Conservation (phyloP, 139 green algal species). For the Marvania coccoides region DNA sequence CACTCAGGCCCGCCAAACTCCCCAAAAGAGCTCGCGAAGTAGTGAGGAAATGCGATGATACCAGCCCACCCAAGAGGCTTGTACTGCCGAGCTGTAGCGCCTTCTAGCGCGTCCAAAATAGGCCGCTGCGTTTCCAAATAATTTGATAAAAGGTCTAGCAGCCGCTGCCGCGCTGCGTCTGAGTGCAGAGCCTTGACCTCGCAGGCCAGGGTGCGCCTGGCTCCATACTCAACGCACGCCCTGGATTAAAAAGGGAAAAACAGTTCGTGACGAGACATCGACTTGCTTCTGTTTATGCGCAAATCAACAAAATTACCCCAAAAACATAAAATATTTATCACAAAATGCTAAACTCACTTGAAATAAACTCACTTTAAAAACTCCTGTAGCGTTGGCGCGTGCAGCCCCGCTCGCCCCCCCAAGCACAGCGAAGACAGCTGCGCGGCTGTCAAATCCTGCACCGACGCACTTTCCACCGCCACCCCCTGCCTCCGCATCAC, state of each 20-base stretch:
- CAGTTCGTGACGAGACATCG: neutral
- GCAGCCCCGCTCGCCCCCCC: constrained; percentile 16
- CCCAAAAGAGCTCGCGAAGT: constrained; percentile 29
- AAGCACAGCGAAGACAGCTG: constrained; percentile 29
- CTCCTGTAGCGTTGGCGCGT: constrained; percentile 23
- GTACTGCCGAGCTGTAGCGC: neutral
- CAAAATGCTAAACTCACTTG: neutral
- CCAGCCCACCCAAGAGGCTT: constrained; percentile 16
- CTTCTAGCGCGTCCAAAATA: neutral
- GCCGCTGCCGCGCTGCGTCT: neutral
- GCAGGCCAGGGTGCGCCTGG: constrained; percentile 1
- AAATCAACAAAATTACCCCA: neutral
- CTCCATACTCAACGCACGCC: constrained; percentile 1
- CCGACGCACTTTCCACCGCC: neutral
- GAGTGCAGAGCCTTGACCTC: constrained; percentile 11
- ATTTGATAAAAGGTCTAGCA: constrained; percentile 7
- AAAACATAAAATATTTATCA: neutral
- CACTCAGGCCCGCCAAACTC: constrained; percentile 21
- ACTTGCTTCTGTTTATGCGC: neutral
- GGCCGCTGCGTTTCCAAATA: constrained; percentile 8
- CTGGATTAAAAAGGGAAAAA: constrained; percentile 2
- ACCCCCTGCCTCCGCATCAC: neutral
- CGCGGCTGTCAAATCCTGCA: constrained; percentile 13
- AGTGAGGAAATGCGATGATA: constrained; percentile 33
- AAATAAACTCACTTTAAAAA: constrained; percentile 21